phyloP scores from a whole-genome alignment of 148 eudicot species.

The Spergularia marina region DNA sequence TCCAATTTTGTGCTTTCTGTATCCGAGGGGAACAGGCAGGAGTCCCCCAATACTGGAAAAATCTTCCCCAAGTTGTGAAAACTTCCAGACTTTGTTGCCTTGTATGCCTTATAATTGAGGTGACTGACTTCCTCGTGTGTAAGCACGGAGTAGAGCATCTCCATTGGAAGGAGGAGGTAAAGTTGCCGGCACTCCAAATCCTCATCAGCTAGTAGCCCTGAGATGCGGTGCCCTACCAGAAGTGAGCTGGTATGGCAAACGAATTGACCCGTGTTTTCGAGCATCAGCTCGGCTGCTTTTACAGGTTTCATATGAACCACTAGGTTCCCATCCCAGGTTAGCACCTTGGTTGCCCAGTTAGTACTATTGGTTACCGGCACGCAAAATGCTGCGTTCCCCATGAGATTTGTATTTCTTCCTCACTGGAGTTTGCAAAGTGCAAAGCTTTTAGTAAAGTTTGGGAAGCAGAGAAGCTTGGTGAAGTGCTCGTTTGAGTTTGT shows the following conservation, averaged over 20 bases:
- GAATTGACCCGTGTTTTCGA: slow-evolving; percentile 48
- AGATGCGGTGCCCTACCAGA: slow-evolving; percentile 42
- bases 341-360: slow-evolving; percentile 32
- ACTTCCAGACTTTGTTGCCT: slow-evolving; percentile 33
- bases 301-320: slow-evolving; percentile 31
- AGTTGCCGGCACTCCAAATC: slow-evolving; percentile 34
- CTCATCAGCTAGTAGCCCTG: slow-evolving; percentile 48
- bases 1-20: slow-evolving; percentile 17
- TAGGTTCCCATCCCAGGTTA: slow-evolving; percentile 39
- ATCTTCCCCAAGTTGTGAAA: slow-evolving; percentile 40
- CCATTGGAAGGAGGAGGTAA: slow-evolving; percentile 54
- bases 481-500: slow-evolving; percentile 10
- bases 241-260: slow-evolving; percentile 42
- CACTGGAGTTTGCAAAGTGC: background rate
- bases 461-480: background rate
- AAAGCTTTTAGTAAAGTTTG: background rate
- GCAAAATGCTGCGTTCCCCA: slow-evolving; percentile 60
- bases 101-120: slow-evolving; percentile 34
- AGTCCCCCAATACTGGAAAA: slow-evolving; percentile 34
- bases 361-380: slow-evolving; percentile 40
- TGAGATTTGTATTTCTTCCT: background rate
- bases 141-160: slow-evolving; percentile 48
- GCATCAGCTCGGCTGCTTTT: slow-evolving; percentile 53
- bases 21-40: slow-evolving; percentile 37
- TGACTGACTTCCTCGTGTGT: slow-evolving; percentile 45